Evolutionary conservation across 176 grass and related monocot species (phyloP).

Genomic region (Hyparrhenia diplandra): DNA sequence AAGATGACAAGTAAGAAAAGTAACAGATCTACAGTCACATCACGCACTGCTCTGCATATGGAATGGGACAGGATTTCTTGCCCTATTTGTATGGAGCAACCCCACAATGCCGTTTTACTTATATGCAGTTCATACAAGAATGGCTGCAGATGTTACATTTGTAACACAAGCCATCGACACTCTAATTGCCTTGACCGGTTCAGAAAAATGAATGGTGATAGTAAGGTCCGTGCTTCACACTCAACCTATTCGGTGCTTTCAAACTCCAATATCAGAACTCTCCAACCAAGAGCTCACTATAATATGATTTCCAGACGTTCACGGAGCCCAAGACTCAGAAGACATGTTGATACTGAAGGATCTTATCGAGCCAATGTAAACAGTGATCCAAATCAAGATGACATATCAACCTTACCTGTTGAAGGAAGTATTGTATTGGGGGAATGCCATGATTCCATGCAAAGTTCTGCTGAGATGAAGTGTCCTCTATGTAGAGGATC

Average conservation of each 20-base stretch:
- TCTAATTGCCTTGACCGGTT: slow-evolving; percentile 98
- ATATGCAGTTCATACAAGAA: slow-evolving; percentile 87
- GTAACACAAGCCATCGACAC: slow-evolving; percentile 95
- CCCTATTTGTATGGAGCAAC: slow-evolving; percentile 99
- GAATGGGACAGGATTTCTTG: slow-evolving; percentile 95
- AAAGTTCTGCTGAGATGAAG: slow-evolving; percentile 49
- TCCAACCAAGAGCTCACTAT: slow-evolving; percentile 46
- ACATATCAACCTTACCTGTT: slow-evolving; percentile 11
- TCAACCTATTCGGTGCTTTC: slow-evolving; percentile 57
- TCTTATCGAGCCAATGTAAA: not conserved
- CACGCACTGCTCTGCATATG: slow-evolving; percentile 67
- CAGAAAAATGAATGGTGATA: slow-evolving; percentile 78
- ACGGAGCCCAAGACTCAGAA: slow-evolving; percentile 25
- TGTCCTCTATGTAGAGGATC: slow-evolving; percentile 89
- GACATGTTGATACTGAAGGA: slow-evolving; percentile 34
- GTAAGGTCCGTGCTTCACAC: slow-evolving; percentile 57
- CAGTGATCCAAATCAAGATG: not conserved
- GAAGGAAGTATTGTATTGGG: slow-evolving; percentile 29
- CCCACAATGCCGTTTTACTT: slow-evolving; percentile 94
- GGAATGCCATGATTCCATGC: slow-evolving; percentile 43
- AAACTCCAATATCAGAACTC: slow-evolving; percentile 49
- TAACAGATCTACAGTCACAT: slow-evolving; percentile 48
- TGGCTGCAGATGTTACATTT: slow-evolving; percentile 90
- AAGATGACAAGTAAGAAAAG: slow-evolving; percentile 83
- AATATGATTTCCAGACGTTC: slow-evolving; percentile 48